Percentiles rank a stretch among this genome's conserved stretches.
Evolutionary conservation across 805 yeast genomes (phyloP).

Genomic region (Barnettozyma californica): DNA sequence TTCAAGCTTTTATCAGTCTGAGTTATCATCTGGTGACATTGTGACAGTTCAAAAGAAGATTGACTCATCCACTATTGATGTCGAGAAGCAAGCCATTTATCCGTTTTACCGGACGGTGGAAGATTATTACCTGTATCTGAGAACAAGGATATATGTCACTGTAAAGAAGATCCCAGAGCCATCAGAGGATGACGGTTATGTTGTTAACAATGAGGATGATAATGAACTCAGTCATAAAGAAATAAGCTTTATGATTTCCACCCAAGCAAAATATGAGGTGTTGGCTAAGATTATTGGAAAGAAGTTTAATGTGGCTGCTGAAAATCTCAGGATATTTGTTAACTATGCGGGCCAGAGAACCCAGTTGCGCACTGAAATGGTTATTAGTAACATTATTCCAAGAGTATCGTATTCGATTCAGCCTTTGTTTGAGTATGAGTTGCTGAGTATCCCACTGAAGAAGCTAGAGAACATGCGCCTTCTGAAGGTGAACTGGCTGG

Average conservation of each 20-base stretch:
- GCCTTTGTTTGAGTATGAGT: constrained; percentile 64
- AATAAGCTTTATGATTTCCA: constrained; percentile 62
- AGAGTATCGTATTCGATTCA: constrained; percentile 28
- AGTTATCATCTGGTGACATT: constrained; percentile 66
- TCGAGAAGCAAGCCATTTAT: constrained; percentile 16
- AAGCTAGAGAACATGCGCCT: constrained; percentile 75
- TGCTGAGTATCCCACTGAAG: constrained; percentile 64
- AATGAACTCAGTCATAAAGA: constrained; percentile 26
- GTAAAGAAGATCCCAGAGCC: constrained; percentile 39
- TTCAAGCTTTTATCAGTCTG: constrained; percentile 48
- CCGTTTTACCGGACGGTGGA: constrained; percentile 34
- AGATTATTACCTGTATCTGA: constrained; percentile 49
- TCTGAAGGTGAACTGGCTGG: constrained; percentile 66
- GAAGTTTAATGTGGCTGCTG: constrained; percentile 48
- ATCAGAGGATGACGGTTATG: constrained; percentile 45
- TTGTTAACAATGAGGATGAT: constrained; percentile 27
- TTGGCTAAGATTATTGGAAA: constrained; percentile 59
- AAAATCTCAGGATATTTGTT: constrained; percentile 60
- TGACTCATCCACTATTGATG: constrained; percentile 11
- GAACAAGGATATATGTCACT: constrained; percentile 55
- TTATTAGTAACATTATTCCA: constrained; percentile 30
- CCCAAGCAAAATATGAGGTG: constrained; percentile 50
- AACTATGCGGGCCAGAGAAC: constrained; percentile 53
- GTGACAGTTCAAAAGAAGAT: constrained; percentile 29
- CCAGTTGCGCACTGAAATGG: constrained; percentile 35